phyloP scores from a whole-genome alignment of 2,329 filamentous ascomycete genomes.

The Fusarium sp. region DNA sequence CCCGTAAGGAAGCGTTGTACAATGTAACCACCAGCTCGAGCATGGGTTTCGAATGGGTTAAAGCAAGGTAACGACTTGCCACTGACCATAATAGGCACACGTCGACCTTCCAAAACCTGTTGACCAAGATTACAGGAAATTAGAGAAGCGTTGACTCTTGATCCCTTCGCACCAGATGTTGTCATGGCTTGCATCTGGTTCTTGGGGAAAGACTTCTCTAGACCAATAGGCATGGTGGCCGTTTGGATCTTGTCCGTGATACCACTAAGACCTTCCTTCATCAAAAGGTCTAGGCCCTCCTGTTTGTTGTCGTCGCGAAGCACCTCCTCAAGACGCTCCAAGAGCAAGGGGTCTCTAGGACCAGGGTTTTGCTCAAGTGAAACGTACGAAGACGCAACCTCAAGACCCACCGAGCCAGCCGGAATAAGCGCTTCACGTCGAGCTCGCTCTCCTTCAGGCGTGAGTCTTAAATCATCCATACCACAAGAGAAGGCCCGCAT shows the following conservation, averaged over 20 bases:
- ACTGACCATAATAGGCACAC: slow-evolving; percentile 97
- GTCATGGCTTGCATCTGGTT: slow-evolving; percentile 99
- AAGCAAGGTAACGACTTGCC: slow-evolving; percentile 97
- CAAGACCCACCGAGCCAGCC: slow-evolving; percentile 74
- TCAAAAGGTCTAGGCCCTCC: slow-evolving; percentile 85
- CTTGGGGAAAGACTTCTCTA: slow-evolving; percentile 91
- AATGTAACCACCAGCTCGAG: slow-evolving; percentile 92
- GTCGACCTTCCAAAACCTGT: slow-evolving; percentile 91
- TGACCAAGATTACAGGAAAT: slow-evolving; percentile 98
- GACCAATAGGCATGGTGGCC: slow-evolving; percentile 79
- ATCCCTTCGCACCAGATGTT: slow-evolving; percentile 93
- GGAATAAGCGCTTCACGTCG: slow-evolving; percentile 74
- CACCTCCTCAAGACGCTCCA: slow-evolving; percentile 85
- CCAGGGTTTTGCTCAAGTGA: slow-evolving; percentile 74
- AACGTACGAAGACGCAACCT: slow-evolving; percentile 88
- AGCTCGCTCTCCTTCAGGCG: slow-evolving; percentile 76
- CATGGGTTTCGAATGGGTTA: slow-evolving; percentile 86
- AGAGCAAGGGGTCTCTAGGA: slow-evolving; percentile 74
- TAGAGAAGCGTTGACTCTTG: slow-evolving; percentile 90
- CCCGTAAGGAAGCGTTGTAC: slow-evolving; percentile 97
- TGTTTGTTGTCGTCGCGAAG: slow-evolving; percentile 92
- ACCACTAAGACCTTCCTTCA: slow-evolving; percentile 73
- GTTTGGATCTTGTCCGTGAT: slow-evolving; percentile 83
- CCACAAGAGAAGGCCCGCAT: slow-evolving; percentile 97
- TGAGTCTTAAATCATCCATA: slow-evolving; percentile 93